Conservation (phyloP, 805 yeast species). For the Hermanozyma aechmeae region DNA sequence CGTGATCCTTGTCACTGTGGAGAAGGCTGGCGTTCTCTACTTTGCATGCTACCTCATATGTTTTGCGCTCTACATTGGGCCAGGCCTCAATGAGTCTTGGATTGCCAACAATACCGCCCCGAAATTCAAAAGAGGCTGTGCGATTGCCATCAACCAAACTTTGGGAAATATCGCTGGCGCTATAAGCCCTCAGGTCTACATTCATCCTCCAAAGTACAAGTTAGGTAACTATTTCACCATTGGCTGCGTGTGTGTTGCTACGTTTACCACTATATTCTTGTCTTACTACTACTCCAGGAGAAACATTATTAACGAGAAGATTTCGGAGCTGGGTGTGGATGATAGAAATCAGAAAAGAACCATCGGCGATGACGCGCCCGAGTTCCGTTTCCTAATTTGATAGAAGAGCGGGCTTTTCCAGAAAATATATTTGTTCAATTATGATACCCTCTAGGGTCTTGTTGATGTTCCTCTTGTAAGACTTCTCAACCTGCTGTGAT, state of each 20-base stretch:
- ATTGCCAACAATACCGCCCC: constrained; percentile 33
- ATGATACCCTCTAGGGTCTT: too few species aligned
- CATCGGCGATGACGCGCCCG: constrained; percentile 1
- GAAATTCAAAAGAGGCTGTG: constrained; percentile 32
- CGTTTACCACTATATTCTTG: neutral
- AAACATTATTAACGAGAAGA: neutral
- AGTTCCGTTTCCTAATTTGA: constrained; percentile 1
- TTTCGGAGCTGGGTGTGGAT: neutral
- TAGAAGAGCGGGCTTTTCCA: too few species aligned
- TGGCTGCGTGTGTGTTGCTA: constrained; percentile 21
- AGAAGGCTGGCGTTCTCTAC: constrained; percentile 21
- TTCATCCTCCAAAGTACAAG: constrained; percentile 23
- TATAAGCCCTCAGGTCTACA: constrained; percentile 34
- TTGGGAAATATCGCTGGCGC: constrained; percentile 39
- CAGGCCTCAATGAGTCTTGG: constrained; percentile 36
- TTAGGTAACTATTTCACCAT: constrained; percentile 33
- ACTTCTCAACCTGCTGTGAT: too few species aligned
- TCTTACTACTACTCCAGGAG: neutral
- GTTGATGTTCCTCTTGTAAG: too few species aligned
- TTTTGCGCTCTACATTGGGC: constrained; percentile 24
- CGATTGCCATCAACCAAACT: constrained; percentile 33
- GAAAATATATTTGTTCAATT: too few species aligned
- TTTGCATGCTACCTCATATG: constrained; percentile 29
- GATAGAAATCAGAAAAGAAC: neutral
- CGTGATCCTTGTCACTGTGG: constrained; percentile 17